Percentiles rank a stretch among this genome's conserved stretches.
phyloP scores from a whole-genome alignment of 805 yeast genomes.

The Phaffomyces antillensis region DNA sequence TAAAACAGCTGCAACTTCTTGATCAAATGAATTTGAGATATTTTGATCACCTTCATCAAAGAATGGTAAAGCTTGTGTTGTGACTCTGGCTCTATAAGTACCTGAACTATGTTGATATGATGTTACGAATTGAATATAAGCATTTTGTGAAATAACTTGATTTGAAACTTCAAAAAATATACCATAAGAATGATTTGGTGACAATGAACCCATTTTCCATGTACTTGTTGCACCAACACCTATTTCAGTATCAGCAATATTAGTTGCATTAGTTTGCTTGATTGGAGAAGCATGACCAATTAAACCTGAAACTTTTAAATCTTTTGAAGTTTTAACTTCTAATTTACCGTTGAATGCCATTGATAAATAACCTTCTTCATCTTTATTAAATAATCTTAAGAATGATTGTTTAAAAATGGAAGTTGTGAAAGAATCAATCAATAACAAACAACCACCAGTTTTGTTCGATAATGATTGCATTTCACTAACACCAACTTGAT shows the following conservation, averaged over 20 bases:
- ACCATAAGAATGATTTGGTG: constrained; percentile 86
- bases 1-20: constrained; percentile 94
- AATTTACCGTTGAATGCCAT: constrained; percentile 89
- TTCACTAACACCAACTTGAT: constrained; percentile 91
- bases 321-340: constrained; percentile 81
- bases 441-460: constrained; percentile 85
- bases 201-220: constrained; percentile 77
- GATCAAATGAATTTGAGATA: constrained; percentile 74
- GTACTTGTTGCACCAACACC: constrained; percentile 91
- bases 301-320: constrained; percentile 83
- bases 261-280: constrained; percentile 47
- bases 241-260: constrained; percentile 86
- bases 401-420: constrained; percentile 91
- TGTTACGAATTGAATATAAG: constrained; percentile 77
- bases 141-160: constrained; percentile 30
- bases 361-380: constrained; percentile 75
- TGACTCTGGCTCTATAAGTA: constrained; percentile 78
- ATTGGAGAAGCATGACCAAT: constrained; percentile 86
- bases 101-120: constrained; percentile 96
- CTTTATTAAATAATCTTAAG: constrained; percentile 79
- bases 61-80: constrained; percentile 64
- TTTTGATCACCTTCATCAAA: constrained; percentile 54
- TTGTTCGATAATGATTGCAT: constrained; percentile 80
- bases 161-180: constrained; percentile 76
- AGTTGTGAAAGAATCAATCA: constrained; percentile 91